A percentile compares a stretch with the other conserved stretches of the same genome.
Conservation (phyloP, 495 filamentous ascomycete genomes). For the Glarea lozoyensis region DNA sequence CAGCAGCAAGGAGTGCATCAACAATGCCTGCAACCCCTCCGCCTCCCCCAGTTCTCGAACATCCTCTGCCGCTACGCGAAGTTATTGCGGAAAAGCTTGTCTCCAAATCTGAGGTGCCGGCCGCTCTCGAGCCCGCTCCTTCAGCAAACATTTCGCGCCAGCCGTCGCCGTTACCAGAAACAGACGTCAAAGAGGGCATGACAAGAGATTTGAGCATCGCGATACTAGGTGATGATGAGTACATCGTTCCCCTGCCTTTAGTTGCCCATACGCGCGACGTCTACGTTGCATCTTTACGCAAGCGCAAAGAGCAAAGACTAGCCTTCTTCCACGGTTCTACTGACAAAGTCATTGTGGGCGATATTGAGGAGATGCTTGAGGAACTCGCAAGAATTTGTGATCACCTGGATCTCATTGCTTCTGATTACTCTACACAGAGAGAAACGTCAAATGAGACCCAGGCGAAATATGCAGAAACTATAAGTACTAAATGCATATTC, state of each 20-base stretch:
- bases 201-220: background rate
- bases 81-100: background rate
- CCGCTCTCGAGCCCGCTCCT: background rate
- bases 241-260: slow-evolving; percentile 16
- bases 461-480: slow-evolving; percentile 17
- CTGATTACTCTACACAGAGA: slow-evolving; percentile 11
- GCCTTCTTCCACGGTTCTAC: slow-evolving; percentile 10
- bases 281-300: slow-evolving; percentile 10
- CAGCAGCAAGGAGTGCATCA: slow-evolving; percentile 4
- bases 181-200: background rate
- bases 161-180: background rate
- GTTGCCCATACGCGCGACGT: slow-evolving; percentile 11
- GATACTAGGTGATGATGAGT: slow-evolving; percentile 6
- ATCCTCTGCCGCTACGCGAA: slow-evolving; percentile 3
- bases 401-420: slow-evolving; percentile 14
- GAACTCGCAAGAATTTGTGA: slow-evolving; percentile 12
- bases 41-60: background rate
- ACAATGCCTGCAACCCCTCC: slow-evolving; percentile 1
- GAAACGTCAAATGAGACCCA: slow-evolving; percentile 1
- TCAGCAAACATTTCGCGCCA: background rate
- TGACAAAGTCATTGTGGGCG: slow-evolving; percentile 2
- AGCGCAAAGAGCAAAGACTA: slow-evolving; percentile 5
- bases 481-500: slow-evolving; percentile 23
- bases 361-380: slow-evolving; percentile 18
- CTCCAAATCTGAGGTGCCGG: no score